phyloP scores from a whole-genome alignment of 2,329 filamentous ascomycete genomes.

The Nannizziopsis arthrosporioides region DNA sequence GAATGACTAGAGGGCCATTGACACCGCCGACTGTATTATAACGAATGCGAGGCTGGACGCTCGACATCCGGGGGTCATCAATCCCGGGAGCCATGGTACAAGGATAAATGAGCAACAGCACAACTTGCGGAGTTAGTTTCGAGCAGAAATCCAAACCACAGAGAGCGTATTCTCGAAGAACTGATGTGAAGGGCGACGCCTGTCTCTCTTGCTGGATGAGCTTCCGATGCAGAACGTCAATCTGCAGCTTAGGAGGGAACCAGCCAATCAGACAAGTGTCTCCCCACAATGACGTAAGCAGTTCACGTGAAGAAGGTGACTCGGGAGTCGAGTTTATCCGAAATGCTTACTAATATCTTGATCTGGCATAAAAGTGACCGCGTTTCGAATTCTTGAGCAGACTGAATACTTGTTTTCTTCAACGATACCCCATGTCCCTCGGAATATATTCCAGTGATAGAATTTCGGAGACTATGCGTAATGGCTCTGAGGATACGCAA shows the following conservation, averaged over 20 bases:
- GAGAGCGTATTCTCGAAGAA: too few relatives aligned
- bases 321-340: neutral
- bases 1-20: constrained; percentile 93
- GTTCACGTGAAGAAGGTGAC: neutral
- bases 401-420: too few relatives aligned
- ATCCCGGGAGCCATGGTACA: constrained; percentile 31
- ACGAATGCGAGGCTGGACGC: constrained; percentile 60
- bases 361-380: too few relatives aligned
- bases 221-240: neutral
- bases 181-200: too few relatives aligned
- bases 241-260: neutral
- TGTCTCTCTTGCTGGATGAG: too few relatives aligned
- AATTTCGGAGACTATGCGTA: too few relatives aligned
- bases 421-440: too few relatives aligned
- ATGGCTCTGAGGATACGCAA: too few relatives aligned
- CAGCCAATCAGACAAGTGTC: constrained; percentile 6
- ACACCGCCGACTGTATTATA: constrained; percentile 99
- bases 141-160: neutral
- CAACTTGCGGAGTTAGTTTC: neutral
- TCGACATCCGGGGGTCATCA: constrained; percentile 37
- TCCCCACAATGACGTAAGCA: constrained; percentile 4
- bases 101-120: neutral
- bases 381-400: neutral
- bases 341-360: neutral
- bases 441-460: too few relatives aligned